Percentiles rank a stretch among this genome's conserved stretches.
phyloP scores from a whole-genome alignment of 177 flowering plant genomes.

The Telopea speciosissima region DNA sequence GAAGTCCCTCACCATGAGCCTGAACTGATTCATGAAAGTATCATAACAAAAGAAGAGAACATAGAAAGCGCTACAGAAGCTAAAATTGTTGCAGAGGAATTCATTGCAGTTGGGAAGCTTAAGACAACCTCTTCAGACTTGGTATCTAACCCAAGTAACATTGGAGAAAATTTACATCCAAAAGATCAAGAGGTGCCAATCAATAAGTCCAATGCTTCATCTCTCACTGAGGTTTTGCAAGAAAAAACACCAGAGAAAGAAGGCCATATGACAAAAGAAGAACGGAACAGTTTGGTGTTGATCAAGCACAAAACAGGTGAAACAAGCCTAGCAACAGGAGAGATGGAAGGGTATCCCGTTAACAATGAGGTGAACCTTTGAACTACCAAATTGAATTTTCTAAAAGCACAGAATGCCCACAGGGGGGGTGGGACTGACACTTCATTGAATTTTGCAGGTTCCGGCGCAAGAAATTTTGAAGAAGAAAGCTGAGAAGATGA shows the following conservation, averaged over 20 bases:
- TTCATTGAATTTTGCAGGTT: constrained; percentile 16
- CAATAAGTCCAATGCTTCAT: constrained; percentile 8
- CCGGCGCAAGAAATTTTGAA: constrained; percentile 7
- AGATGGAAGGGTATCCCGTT: constrained; percentile 6
- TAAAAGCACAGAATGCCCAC: not conserved
- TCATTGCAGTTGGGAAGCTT: constrained; percentile 15
- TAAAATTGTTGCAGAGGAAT: constrained; percentile 7
- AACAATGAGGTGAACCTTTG: constrained; percentile 18
- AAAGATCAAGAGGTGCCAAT: constrained; percentile 6
- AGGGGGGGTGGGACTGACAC: not conserved
- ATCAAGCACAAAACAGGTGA: constrained; percentile 12
- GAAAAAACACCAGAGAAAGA: constrained; percentile 13
- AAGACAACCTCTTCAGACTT: constrained; percentile 4
- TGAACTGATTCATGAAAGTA: constrained; percentile 8
- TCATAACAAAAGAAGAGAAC: constrained; percentile 4
- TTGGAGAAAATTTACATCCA: constrained; percentile 5
- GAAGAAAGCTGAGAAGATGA: constrained; percentile 11
- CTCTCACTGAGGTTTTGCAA: constrained; percentile 9
- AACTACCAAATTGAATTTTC: not conserved
- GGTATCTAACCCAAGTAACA: constrained; percentile 1
- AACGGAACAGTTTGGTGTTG: constrained; percentile 3
- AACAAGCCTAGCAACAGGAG: constrained; percentile 9
- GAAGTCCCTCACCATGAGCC: constrained; percentile 5
- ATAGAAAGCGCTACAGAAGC: constrained; percentile 9
- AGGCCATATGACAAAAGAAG: constrained; percentile 11